Conservation (phyloP, 768 basidiomycete species). For the Candolleomyces aberdarensis region DNA sequence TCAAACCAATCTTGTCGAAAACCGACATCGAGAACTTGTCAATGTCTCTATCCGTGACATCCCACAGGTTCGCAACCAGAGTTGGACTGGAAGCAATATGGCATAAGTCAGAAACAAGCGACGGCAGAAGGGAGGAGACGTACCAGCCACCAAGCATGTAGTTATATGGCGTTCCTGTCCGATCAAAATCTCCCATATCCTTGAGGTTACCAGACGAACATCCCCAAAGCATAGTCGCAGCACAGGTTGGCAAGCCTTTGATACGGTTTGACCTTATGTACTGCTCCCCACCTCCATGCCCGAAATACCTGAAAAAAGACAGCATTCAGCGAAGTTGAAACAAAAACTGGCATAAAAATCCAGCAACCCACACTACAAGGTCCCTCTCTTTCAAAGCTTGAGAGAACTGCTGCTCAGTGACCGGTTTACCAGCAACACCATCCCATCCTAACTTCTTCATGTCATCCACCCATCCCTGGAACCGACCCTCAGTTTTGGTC, state of each 20-base stretch:
- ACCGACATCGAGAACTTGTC: slow-evolving; percentile 88
- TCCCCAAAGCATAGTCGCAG: slow-evolving; percentile 96
- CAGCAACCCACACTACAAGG: slow-evolving; percentile 77
- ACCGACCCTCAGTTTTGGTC: slow-evolving; percentile 75
- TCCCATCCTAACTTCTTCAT: slow-evolving; percentile 81
- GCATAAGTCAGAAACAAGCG: background rate
- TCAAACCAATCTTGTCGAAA: slow-evolving; percentile 66
- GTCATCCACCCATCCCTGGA: slow-evolving; percentile 70
- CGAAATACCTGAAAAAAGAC: slow-evolving; percentile 73
- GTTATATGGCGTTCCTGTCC: slow-evolving; percentile 86
- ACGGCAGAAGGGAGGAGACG: slow-evolving; percentile 27
- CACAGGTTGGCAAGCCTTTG: slow-evolving; percentile 77
- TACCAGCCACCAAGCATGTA: slow-evolving; percentile 99
- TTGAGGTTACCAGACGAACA: slow-evolving; percentile 89
- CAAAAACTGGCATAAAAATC: background rate
- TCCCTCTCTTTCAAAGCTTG: slow-evolving; percentile 72
- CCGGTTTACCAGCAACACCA: slow-evolving; percentile 70
- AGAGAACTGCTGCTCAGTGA: slow-evolving; percentile 82
- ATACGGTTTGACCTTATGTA: slow-evolving; percentile 88
- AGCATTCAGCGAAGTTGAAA: background rate
- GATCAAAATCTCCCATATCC: slow-evolving; percentile 94
- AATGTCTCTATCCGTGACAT: slow-evolving; percentile 96
- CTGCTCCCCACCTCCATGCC: slow-evolving; percentile 95
- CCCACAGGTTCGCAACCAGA: slow-evolving; percentile 94
- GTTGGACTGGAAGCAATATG: slow-evolving; percentile 59